Base-by-base conservation (phyloP, 2,329 filamentous ascomycete genomes). In the Pochonia chlamydosporia region DNA sequence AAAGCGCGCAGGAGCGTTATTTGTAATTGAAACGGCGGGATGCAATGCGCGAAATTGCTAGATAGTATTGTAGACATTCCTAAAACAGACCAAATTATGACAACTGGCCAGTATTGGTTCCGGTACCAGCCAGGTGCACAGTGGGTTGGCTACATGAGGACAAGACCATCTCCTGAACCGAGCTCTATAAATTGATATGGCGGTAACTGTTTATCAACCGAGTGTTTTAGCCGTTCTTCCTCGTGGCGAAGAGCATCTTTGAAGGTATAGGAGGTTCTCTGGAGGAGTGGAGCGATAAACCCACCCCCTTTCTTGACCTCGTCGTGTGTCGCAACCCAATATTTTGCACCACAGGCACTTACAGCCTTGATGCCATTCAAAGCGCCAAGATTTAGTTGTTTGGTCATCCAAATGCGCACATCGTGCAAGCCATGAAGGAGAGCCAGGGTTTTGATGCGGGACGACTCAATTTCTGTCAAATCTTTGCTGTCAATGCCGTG, bases 311-410 rank as follows among this genome's bases (percentile, higher is more conserved):
- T 72, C 62, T 85, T 85, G 4, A 77, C 66, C 60, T 85, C 82
- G 53, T 84, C 81, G 54, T 86, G 82, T 23, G 82, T 85, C 0
- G 73, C 74, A 16, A 85, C 63, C 82, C 82, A 86, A 55, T 85
- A 85, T 53, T 68, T 74, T 0, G 79, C 76, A 2, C 70, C 65
- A 25, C 78, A 62, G 4, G 73, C 62, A 14, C 70, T 62, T 49
- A 79, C 79, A 3, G 78, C 76, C 48, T 75, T 67, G 14, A 84
- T 62, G 0, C 78, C 82, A 55, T 85, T 85, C 49, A 76, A 67
- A 0, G 74, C 82, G 2, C 82, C 82, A 14, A 85, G 71, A 51
- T 85, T 86, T 28, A 84, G 65, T 59, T 84, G 81, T 56, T 78
- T 74, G 23, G 61, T 56, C 58, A 63, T 60, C 56, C 63, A 64